Base-by-base conservation (phyloP, 306 rosid species). In the Mimosa pudica region DNA sequence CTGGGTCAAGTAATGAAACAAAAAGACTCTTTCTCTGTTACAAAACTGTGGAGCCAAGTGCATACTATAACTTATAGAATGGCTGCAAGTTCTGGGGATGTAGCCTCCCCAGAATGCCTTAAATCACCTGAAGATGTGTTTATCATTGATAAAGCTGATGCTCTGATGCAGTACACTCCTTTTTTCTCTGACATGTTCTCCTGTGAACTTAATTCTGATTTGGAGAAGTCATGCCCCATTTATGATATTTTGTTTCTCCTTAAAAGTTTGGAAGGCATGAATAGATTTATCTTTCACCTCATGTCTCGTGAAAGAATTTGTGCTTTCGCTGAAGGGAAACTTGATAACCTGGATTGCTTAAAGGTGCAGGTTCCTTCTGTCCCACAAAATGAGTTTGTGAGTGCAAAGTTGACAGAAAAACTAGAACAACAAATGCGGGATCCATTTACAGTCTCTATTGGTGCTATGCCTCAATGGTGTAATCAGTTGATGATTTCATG, bases 391-490 rank as follows among this genome's bases (percentile, higher is more conserved):
- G 98, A 93, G 82, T 96, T 96, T 85, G 92, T 91, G 66, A 96
- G 88, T 79, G 85, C 81, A 77, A 96, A 96, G 83, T 84, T 96
- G 89, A 93, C 98, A 5, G 99, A 93, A 84, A 96, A 96, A 84
- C 85, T 96, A 62, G 99, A 96, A 84, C 98, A 93, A 79, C 99
- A 93, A 82, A 91, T 96, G 98, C 84, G 93, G 80, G 99, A 96
- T 81, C 54, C 86, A 74, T 77, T 88, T 83, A 90, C 96, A 45
- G 86, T 93, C 68, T 91, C 92, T n/a, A 49, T 72, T 73, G 94
- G 96, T 68, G 92, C 93, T 73, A 89, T 96, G 92, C 99, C 99
- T 78, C 77, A 76, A 71, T 96, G 98, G 99, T 96, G 96, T 81
- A 88, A 73, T 82, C 91, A 91, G 79, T 81, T 93, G 79, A 85